A percentile compares a stretch with the other conserved stretches of the same genome.
Evolutionary conservation across 2,329 filamentous ascomycete species (phyloP).

Genomic region (Fusarium sp.): DNA sequence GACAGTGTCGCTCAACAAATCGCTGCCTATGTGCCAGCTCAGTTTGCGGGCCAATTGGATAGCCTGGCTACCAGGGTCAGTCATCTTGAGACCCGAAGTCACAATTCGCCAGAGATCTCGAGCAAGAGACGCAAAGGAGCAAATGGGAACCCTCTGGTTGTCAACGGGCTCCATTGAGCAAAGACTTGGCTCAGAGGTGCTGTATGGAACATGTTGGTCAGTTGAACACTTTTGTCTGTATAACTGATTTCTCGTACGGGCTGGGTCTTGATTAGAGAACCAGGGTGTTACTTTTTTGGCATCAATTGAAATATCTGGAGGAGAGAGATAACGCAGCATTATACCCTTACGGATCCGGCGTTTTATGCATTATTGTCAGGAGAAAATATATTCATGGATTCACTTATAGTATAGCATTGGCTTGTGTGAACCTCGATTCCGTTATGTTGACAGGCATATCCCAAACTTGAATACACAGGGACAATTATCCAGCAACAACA

Average conservation of each 20-base stretch:
- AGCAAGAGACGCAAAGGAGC: slow-evolving; percentile 39
- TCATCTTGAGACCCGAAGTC: slow-evolving; percentile 31
- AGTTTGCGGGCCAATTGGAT: slow-evolving; percentile 31
- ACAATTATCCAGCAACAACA: not conserved
- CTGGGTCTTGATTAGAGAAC: not conserved
- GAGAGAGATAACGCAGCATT: slow-evolving; percentile 13
- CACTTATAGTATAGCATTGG: not conserved
- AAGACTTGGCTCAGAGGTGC: not conserved
- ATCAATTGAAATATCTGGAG: not conserved
- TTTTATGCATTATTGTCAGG: slow-evolving; percentile 1
- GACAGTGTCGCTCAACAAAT: slow-evolving; percentile 54
- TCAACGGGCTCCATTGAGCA: slow-evolving; percentile 20
- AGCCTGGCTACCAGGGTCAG: slow-evolving; percentile 33
- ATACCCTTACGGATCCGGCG: slow-evolving; percentile 32
- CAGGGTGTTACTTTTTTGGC: slow-evolving; percentile 6
- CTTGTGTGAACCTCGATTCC: not conserved
- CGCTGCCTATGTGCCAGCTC: slow-evolving; percentile 41
- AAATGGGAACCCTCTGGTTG: slow-evolving; percentile 31
- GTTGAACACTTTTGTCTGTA: not conserved
- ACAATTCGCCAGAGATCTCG: slow-evolving; percentile 6
- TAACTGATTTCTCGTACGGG: slow-evolving; percentile 1
- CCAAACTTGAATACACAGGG: not conserved
- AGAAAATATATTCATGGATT: not conserved
- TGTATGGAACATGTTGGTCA: not conserved
- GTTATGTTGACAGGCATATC: not conserved